Percentiles rank a stretch among this genome's conserved stretches.
Evolutionary conservation across 495 filamentous ascomycete species (phyloP).

Genomic region (Neurospora terricola): DNA sequence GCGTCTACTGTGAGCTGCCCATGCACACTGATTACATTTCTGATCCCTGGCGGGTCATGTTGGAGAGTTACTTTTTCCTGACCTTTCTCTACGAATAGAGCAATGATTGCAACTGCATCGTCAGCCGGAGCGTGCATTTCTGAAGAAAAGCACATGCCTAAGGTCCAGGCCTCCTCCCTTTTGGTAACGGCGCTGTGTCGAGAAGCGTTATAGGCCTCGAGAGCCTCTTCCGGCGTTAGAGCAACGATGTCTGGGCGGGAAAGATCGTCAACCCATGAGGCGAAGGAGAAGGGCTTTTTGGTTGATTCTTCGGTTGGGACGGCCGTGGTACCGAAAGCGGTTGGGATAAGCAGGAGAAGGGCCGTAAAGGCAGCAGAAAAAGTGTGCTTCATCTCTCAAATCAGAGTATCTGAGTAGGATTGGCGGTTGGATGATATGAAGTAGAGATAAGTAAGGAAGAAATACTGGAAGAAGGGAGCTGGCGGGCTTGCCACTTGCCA

Average conservation of each 20-base stretch:
- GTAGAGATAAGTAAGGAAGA: background rate
- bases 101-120: background rate
- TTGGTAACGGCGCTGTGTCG: background rate
- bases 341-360: background rate
- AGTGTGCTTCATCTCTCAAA: background rate
- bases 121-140: background rate
- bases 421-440: background rate
- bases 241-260: background rate
- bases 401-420: background rate
- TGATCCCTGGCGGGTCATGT: background rate
- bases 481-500: background rate
- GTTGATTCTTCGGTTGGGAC: background rate
- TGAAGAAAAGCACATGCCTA: too few species aligned
- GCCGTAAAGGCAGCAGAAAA: background rate
- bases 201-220: background rate
- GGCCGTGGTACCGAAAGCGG: background rate
- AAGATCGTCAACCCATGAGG: background rate
- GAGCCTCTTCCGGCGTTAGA: background rate
- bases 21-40: background rate
- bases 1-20: background rate
- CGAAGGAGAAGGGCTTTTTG: background rate
- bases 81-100: background rate
- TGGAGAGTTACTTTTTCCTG: background rate
- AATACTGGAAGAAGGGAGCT: background rate
- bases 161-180: background rate